Evolutionary conservation across 2,329 filamentous ascomycete species (phyloP).

Genomic region (Zymoseptoria passerinii): DNA sequence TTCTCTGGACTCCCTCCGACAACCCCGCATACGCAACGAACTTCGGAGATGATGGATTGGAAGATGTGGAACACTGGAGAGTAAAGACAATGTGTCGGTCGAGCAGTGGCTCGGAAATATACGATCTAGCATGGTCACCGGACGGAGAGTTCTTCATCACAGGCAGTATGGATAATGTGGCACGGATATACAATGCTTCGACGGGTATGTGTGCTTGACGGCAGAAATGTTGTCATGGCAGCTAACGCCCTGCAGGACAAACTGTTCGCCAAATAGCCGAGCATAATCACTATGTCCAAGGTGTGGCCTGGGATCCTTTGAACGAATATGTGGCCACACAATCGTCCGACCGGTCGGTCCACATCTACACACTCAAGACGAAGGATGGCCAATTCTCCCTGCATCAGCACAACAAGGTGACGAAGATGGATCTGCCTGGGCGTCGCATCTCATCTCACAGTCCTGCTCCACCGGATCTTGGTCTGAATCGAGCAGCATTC

Average conservation of each 20-base stretch:
- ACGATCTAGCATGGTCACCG: constrained; percentile 98
- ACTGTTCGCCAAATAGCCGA: constrained; percentile 90
- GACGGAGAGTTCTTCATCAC: constrained; percentile 94
- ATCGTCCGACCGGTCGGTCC: constrained; percentile 93
- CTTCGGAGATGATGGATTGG: constrained; percentile 75
- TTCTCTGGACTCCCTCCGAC: constrained; percentile 90
- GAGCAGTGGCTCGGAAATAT: constrained; percentile 80
- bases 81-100: constrained; percentile 97
- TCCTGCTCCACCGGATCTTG: constrained; percentile 79
- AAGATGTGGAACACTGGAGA: constrained; percentile 95
- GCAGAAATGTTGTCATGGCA: neutral
- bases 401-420: constrained; percentile 67
- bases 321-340: constrained; percentile 98
- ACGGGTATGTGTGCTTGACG: constrained; percentile 54
- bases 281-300: constrained; percentile 96
- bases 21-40: constrained; percentile 51
- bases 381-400: constrained; percentile 94
- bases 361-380: constrained; percentile 91
- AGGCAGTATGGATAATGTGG: constrained; percentile 98
- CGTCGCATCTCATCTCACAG: constrained; percentile 85
- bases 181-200: constrained; percentile 89
- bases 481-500: constrained; percentile 50
- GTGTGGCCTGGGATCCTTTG: constrained; percentile 94
- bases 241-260: constrained; percentile 38
- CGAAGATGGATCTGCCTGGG: constrained; percentile 87